Percentiles rank a stretch among this genome's conserved stretches.
These are phyloP conservation scores for Clohesyomyces aquaticus DNA, from an alignment of 495 filamentous ascomycete species.

Conservation along the genomic window DNA sequence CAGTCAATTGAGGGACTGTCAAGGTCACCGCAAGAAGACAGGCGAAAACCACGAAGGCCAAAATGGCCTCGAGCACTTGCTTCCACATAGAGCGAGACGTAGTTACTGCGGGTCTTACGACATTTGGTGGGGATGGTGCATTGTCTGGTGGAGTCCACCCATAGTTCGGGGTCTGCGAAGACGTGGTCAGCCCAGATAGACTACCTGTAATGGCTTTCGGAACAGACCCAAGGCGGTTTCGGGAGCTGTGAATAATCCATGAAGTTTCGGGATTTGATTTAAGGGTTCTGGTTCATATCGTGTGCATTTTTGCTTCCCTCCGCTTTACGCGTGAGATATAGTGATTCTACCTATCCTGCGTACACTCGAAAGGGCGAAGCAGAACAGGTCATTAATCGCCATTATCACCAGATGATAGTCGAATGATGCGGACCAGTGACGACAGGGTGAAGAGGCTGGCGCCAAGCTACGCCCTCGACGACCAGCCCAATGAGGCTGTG, in stretches of 20 bases:
- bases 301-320: too few species aligned
- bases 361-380: too few species aligned
- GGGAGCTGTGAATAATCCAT: neutral
- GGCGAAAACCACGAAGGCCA: slow-evolving; percentile 1
- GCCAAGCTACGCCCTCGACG: too few species aligned
- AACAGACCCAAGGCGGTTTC: neutral
- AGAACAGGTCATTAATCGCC: neutral
- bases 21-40: neutral
- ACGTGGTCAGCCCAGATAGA: neutral
- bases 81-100: neutral
- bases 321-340: too few species aligned
- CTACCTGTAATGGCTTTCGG: neutral
- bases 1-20: slow-evolving; percentile 4
- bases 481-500: neutral
- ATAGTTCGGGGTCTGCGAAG: slow-evolving; percentile 3
- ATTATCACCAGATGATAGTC: neutral
- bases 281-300: too few species aligned
- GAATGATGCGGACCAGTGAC: neutral
- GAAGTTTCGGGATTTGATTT: too few species aligned
- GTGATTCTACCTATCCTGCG: too few species aligned
- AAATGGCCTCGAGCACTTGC: neutral
- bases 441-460: neutral
- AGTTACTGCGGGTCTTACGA: neutral
- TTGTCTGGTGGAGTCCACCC: slow-evolving; percentile 1
- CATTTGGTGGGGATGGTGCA: neutral